Evolutionary conservation across 1,139 yeast genomes (phyloP).

Genomic region (Blastobotrys persicus): DNA sequence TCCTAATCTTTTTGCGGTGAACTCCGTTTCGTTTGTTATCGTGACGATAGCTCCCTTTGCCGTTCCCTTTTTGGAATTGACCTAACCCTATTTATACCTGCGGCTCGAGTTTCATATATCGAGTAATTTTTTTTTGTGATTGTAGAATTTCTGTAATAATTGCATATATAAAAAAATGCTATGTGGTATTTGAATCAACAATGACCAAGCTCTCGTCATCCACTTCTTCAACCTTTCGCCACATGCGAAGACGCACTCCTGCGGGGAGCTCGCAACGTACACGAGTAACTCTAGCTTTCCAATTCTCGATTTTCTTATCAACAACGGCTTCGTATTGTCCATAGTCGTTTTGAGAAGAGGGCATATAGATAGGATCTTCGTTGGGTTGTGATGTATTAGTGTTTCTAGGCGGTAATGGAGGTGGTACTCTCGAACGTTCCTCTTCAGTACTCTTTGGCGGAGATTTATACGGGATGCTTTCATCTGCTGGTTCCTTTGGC

Average conservation of each 20-base stretch:
- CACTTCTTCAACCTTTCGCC: constrained; percentile 39
- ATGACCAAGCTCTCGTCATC: constrained; percentile 25
- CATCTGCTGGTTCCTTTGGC: background rate
- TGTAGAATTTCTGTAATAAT: too few species aligned
- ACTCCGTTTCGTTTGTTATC: background rate
- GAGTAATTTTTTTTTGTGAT: too few species aligned
- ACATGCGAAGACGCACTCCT: constrained; percentile 33
- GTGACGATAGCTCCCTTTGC: background rate
- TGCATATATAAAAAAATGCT: too few species aligned
- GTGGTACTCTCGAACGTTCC: background rate
- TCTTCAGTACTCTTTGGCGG: background rate
- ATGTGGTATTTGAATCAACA: constrained; percentile 18
- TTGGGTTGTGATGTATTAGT: background rate
- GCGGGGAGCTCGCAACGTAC: constrained; percentile 38
- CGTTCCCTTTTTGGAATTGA: background rate
- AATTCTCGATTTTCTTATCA: constrained; percentile 44
- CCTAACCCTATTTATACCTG: too few species aligned
- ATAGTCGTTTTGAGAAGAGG: constrained; percentile 33
- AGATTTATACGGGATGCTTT: background rate
- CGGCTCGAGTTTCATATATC: too few species aligned
- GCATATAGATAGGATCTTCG: constrained; percentile 21
- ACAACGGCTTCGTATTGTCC: constrained; percentile 26
- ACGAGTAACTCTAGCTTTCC: constrained; percentile 43
- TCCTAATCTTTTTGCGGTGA: background rate
- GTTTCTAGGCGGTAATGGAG: constrained; percentile 10